phyloP scores from a whole-genome alignment of 2,329 filamentous ascomycete species.

The Periglandula ipomoeae region DNA sequence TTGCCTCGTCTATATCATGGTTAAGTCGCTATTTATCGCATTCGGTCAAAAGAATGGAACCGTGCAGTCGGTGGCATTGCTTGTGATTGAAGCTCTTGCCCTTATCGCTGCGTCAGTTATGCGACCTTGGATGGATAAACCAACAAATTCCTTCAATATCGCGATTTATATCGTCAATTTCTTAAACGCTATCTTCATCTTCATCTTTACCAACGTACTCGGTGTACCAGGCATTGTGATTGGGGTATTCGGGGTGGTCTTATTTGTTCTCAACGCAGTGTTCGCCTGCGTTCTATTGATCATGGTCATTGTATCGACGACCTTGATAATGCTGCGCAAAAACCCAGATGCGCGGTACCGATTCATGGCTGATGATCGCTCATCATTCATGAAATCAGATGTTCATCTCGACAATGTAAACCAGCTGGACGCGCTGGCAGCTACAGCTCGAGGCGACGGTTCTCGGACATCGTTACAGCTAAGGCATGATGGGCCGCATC shows the following conservation, averaged over 20 bases:
- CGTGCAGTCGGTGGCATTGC: conserved; percentile 69
- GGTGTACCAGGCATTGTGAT: conserved; percentile 72
- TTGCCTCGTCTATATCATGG: conserved; percentile 61
- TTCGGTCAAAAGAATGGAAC: conserved; percentile 61
- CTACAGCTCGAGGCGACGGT: conserved; percentile 79
- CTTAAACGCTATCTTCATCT: conserved; percentile 4
- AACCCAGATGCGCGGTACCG: conserved; percentile 91
- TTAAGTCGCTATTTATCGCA: conserved; percentile 82
- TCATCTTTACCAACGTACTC: conserved; percentile 50
- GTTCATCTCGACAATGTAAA: conserved; percentile 50
- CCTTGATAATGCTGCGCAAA: conserved; percentile 70
- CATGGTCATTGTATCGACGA: conserved; percentile 53
- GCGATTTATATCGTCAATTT: conserved; percentile 77
- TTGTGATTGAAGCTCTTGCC: conserved; percentile 70
- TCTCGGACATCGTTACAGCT: not conserved
- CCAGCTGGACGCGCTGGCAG: conserved; percentile 83
- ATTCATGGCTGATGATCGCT: conserved; percentile 88
- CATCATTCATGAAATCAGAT: conserved; percentile 85
- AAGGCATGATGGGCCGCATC: not conserved
- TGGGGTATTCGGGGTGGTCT: conserved; percentile 77
- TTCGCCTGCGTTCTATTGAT: conserved; percentile 75
- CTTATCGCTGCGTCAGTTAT: conserved; percentile 69
- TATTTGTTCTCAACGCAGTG: conserved; percentile 77
- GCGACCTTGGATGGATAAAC: conserved; percentile 96
- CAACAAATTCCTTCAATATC: conserved; percentile 92